Evolutionary conservation across 257 asterid genomes (phyloP).

Genomic region (Cinchona pubescens): DNA sequence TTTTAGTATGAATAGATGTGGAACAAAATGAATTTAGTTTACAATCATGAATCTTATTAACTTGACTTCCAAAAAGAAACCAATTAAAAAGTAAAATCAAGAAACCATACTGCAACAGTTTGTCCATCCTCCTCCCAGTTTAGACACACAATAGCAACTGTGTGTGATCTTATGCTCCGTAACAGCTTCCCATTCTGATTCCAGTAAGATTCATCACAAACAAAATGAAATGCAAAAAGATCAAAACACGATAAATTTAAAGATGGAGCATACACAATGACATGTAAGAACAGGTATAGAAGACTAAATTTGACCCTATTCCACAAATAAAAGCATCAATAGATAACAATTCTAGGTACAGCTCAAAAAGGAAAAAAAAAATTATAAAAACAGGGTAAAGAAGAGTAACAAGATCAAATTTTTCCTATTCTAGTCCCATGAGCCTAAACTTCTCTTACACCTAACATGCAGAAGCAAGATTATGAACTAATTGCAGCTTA

Average conservation of each 20-base stretch:
- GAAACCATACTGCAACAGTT: conserved; percentile 43
- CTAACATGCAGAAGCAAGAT: neutral
- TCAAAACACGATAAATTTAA: neutral
- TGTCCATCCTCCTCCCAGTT: conserved; percentile 88
- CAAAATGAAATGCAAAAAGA: conserved; percentile 9
- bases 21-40: neutral
- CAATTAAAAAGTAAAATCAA: conserved; percentile 10
- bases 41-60: too few species aligned
- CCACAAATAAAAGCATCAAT: too few species aligned
- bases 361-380: too few species aligned
- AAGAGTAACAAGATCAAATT: neutral
- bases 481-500: neutral
- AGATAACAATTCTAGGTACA: too few species aligned
- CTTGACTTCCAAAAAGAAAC: too few species aligned
- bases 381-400: neutral
- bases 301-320: neutral
- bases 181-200: conserved; percentile 87
- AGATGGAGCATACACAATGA: neutral
- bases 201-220: conserved; percentile 7
- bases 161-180: conserved; percentile 68
- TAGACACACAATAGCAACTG: conserved; percentile 71
- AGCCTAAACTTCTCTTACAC: neutral
- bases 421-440: neutral
- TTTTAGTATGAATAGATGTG: neutral
- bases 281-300: neutral